Percentiles rank a stretch among this genome's conserved stretches.
These are phyloP conservation scores for Rhizopogon sp. DNA, from an alignment of 768 basidiomycete genomes.

Conservation along the genomic window DNA sequence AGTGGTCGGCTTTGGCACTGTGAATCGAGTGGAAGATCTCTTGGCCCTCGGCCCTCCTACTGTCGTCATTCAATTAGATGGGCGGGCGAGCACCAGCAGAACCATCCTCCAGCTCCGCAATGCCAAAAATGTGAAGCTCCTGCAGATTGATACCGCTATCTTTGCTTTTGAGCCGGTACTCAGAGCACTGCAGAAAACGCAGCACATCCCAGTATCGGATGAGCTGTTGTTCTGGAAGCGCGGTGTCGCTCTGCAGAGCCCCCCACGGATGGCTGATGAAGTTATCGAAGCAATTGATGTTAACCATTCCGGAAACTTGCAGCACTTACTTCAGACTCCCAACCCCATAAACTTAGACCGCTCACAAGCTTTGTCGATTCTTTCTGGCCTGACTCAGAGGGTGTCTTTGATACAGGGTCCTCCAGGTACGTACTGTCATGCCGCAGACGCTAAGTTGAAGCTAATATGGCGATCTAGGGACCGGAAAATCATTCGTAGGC, in stretches of 20 bases:
- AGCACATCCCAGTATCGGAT: constrained; percentile 34
- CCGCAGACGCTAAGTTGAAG: not conserved
- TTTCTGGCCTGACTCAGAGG: constrained; percentile 45
- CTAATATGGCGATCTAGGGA: constrained; percentile 32
- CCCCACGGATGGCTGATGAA: not conserved
- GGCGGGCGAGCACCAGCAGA: constrained; percentile 28
- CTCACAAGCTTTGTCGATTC: constrained; percentile 37
- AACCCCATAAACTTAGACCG: constrained; percentile 40
- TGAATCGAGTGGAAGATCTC: constrained; percentile 47
- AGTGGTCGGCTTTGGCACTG: constrained; percentile 44
- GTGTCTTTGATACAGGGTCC: constrained; percentile 61
- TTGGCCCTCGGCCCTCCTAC: constrained; percentile 39
- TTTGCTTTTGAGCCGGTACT: constrained; percentile 58
- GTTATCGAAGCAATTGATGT: constrained; percentile 21
- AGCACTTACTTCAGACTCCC: constrained; percentile 26
- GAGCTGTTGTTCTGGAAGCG: constrained; percentile 49
- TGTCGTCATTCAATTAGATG: constrained; percentile 47
- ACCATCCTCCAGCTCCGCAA: constrained; percentile 33
- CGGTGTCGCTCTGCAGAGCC: constrained; percentile 3
- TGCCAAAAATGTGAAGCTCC: constrained; percentile 30
- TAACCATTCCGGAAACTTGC: constrained; percentile 34
- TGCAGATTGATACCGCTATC: constrained; percentile 53
- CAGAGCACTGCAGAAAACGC: constrained; percentile 42
- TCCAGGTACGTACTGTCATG: constrained; percentile 40
- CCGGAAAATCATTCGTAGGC: constrained; percentile 64